Percentiles rank a stretch among this genome's conserved stretches.
Conservation (phyloP, 75 land plant genomes). For the Isoetes taiwanensis region DNA sequence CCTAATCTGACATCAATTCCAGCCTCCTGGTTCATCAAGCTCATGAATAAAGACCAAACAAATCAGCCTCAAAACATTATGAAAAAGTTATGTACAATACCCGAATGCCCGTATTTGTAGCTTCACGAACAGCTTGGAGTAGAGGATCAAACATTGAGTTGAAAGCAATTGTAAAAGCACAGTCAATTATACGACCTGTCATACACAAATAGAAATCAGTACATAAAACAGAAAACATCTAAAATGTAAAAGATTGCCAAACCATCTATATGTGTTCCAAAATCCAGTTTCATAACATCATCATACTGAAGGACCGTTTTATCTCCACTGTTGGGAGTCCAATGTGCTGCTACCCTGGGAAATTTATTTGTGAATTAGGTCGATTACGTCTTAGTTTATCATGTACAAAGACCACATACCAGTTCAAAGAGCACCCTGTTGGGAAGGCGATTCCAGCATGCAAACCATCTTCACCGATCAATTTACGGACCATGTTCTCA, state of each 20-base stretch:
- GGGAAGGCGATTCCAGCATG: slow-evolving; percentile 98
- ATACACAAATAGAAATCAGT: background rate
- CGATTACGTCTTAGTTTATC: background rate
- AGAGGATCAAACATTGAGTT: slow-evolving; percentile 93
- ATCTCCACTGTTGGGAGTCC: slow-evolving; percentile 97
- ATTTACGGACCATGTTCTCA: slow-evolving; percentile 87
- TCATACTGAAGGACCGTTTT: slow-evolving; percentile 98
- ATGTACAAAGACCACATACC: slow-evolving; percentile 28
- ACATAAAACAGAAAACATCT: background rate
- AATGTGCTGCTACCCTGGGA: slow-evolving; percentile 99
- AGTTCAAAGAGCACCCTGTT: slow-evolving; percentile 94
- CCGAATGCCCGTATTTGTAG: slow-evolving; percentile 94
- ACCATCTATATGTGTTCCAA: slow-evolving; percentile 99
- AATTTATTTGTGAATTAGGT: too few relatives aligned
- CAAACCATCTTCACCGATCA: slow-evolving; percentile 84
- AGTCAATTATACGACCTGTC: slow-evolving; percentile 88
- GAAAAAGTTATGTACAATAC: too few relatives aligned
- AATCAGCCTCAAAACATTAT: too few relatives aligned
- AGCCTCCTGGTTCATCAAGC: too few relatives aligned
- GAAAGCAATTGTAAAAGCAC: slow-evolving; percentile 97
- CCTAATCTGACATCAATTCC: slow-evolving; percentile 97
- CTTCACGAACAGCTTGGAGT: slow-evolving; percentile 84
- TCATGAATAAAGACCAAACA: too few relatives aligned
- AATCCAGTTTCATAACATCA: slow-evolving; percentile 99
- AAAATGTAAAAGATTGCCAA: background rate